Base-by-base conservation (phyloP, 2,329 filamentous ascomycete species). In the Xylariaceae sp. region DNA sequence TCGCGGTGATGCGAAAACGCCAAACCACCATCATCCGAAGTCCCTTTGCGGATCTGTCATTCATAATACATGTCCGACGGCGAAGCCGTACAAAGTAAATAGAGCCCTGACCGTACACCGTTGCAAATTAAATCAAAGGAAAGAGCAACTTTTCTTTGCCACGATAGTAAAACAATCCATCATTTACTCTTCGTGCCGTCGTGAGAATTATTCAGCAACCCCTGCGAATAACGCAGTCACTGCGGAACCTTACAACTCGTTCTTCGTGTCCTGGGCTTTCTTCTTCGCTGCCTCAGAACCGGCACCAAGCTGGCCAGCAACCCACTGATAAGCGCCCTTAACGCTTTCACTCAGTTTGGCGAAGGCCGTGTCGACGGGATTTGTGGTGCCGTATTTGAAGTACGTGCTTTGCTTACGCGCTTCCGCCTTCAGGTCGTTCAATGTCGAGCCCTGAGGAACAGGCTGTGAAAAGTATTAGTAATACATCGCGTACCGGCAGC, bases 331-430 rank as follows among this genome's bases (percentile, higher is more conserved):
- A 22, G 72, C 70, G 19, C 68, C 68, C 57, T 72, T 68, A 52
- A 76, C 67, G 43, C 66, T 69, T 54, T 79, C 77, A 50, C 70
- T 69, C 49, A 89, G 59, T 68, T 85, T 86, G 63, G 83, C 84
- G 55, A 83, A 79, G 42, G 89, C 68, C 6, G 85, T 87, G 45
- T 75, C 81, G 44, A 78, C 71, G 12, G 88, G 86, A 27, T 78
- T 78, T 9, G 76, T 80, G 5, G 85, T 88, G 45, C 88, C 88
- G 61, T 91, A 88, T 62, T 79, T 81, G 75, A 90, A 92, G 68
- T 86, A 90, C 18, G 85, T 87, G 18, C 81, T 78, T 60, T 90
- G 85, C 66, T 84, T 85, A 58, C 86, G 83, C 14, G 86, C 88
- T 51, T 82, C 75, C 9, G 86, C 86, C 53, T 82, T 81, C 17